Conservation (phyloP, 1,284 basidiomycete genomes). For the Trichosporon sp. region DNA sequence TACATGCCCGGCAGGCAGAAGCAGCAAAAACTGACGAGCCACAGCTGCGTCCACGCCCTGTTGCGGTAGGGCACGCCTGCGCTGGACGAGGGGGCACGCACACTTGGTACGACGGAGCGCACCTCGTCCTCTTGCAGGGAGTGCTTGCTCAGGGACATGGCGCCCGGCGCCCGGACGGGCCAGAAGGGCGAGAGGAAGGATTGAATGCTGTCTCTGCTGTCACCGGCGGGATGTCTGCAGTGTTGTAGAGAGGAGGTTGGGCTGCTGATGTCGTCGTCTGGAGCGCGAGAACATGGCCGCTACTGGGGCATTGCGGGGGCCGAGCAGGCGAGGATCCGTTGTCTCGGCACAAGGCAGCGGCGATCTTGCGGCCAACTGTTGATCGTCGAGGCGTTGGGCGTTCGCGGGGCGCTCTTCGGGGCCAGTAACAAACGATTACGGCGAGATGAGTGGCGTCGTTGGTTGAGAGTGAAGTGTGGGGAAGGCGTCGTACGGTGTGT, state of each 20-base stretch:
- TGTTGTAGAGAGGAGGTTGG: not conserved
- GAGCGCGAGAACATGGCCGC: not conserved
- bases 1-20: slow-evolving; percentile 36
- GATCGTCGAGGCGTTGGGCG: no score
- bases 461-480: no score
- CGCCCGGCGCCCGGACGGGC: not conserved
- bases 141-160: not conserved
- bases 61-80: not conserved
- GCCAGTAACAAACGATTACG: no score
- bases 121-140: not conserved
- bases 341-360: no score
- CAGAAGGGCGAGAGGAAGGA: not conserved
- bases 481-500: no score
- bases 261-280: not conserved
- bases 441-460: no score
- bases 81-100: not conserved
- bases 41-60: slow-evolving; percentile 32
- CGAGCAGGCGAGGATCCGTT: not conserved
- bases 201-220: not conserved
- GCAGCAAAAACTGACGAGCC: slow-evolving; percentile 32
- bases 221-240: not conserved
- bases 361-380: no score
- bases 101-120: not conserved
- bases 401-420: not conserved
- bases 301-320: not conserved